phyloP scores from a whole-genome alignment of 1,284 basidiomycete genomes.

The Moesziomyces parantarcticus region DNA sequence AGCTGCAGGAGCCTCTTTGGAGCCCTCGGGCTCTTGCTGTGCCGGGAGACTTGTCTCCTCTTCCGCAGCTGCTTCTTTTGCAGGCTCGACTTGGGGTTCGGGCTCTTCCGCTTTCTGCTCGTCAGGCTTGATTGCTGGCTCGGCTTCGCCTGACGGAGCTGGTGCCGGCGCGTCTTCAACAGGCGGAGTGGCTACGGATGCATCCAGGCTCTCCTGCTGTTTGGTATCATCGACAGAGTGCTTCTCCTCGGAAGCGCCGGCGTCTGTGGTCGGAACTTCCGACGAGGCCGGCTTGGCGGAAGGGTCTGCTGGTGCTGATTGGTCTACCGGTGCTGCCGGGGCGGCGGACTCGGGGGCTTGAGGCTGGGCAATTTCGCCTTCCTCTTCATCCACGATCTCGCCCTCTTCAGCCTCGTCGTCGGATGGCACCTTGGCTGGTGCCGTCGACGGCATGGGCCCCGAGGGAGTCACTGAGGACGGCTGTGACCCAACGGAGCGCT shows the following conservation, averaged over 20 bases:
- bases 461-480: constrained; percentile 3
- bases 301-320: background rate
- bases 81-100: background rate
- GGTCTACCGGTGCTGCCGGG: constrained; percentile 5
- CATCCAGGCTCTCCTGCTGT: background rate
- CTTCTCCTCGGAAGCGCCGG: constrained; percentile 9
- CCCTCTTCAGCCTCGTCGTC: constrained; percentile 51
- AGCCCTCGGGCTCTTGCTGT: background rate
- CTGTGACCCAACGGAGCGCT: constrained; percentile 7
- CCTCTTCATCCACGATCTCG: constrained; percentile 46
- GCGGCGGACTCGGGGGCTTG: constrained; percentile 4
- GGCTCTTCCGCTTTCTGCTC: constrained; percentile 1
- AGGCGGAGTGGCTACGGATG: background rate
- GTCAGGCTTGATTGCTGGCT: background rate
- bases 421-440: constrained; percentile 7
- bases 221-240: background rate
- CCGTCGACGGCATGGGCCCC: constrained; percentile 1
- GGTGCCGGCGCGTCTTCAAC: background rate
- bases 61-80: background rate
- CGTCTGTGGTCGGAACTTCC: constrained; percentile 11
- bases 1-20: constrained; percentile 4
- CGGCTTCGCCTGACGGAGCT: background rate
- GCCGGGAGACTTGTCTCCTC: background rate
- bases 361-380: constrained; percentile 40
- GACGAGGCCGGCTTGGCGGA: constrained; percentile 10